A percentile compares a stretch with the other conserved stretches of the same genome.
Conservation (phyloP, 768 basidiomycete species). For the Agaricus blazei region DNA sequence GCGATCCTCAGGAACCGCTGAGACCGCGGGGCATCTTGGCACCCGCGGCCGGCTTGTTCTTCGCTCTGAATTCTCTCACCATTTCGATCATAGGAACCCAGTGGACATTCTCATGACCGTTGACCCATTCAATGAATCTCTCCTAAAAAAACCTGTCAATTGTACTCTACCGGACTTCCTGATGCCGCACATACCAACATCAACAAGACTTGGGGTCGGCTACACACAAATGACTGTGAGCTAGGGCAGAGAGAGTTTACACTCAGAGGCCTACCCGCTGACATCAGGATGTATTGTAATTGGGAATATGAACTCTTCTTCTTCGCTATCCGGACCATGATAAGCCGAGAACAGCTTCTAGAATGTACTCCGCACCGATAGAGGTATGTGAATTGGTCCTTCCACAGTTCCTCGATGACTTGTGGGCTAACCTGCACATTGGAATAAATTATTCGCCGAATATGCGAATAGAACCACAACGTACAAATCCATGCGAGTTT, state of each 20-base stretch:
- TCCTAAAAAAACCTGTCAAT: constrained; percentile 32
- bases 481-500: constrained; percentile 71
- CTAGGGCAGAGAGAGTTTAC: neutral
- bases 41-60: constrained; percentile 39
- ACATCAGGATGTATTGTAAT: constrained; percentile 80
- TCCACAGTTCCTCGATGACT: constrained; percentile 71
- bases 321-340: constrained; percentile 34
- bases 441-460: neutral
- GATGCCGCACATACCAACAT: constrained; percentile 47
- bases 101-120: constrained; percentile 61
- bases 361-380: constrained; percentile 39
- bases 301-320: constrained; percentile 65
- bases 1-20: neutral
- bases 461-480: neutral
- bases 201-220: constrained; percentile 64
- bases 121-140: constrained; percentile 71
- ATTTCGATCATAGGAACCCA: constrained; percentile 72
- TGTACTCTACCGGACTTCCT: neutral
- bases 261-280: constrained; percentile 43
- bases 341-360: neutral
- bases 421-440: constrained; percentile 50
- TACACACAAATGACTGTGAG: constrained; percentile 16
- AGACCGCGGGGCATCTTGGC: constrained; percentile 55
- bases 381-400: constrained; percentile 65
- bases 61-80: constrained; percentile 54